Evolutionary conservation across 768 basidiomycete genomes (phyloP).

Genomic region (Serpula lacrymans): DNA sequence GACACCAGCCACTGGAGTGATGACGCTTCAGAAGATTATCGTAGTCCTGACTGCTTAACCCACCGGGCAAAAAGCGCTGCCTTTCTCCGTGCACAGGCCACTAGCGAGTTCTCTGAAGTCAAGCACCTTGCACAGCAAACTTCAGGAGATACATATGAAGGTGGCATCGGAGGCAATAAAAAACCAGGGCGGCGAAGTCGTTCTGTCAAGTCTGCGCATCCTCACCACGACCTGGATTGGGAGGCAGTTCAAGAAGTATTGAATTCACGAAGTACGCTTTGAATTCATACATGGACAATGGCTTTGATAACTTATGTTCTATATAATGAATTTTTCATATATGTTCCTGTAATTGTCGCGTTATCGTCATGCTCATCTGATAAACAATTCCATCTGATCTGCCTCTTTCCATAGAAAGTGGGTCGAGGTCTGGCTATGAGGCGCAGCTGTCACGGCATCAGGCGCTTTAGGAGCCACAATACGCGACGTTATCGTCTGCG

Average conservation of each 20-base stretch:
- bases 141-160: slow-evolving; percentile 37
- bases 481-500: too few species aligned
- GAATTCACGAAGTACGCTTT: too few species aligned
- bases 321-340: too few species aligned
- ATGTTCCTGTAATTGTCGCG: too few species aligned
- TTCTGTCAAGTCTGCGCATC: slow-evolving; percentile 5
- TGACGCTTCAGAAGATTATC: slow-evolving; percentile 48
- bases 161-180: slow-evolving; percentile 27
- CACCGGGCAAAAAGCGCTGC: slow-evolving; percentile 63
- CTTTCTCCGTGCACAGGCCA: slow-evolving; percentile 78
- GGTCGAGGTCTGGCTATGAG: too few species aligned
- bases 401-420: too few species aligned
- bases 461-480: too few species aligned
- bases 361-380: too few species aligned
- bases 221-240: slow-evolving; percentile 17
- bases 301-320: too few species aligned
- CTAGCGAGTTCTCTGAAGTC: slow-evolving; percentile 66
- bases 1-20: slow-evolving; percentile 14
- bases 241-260: slow-evolving; percentile 22
- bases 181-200: slow-evolving; percentile 4
- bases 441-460: too few species aligned
- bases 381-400: too few species aligned
- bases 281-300: too few species aligned
- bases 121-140: slow-evolving; percentile 59
- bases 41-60: slow-evolving; percentile 53